Base-by-base conservation (phyloP, 345 rosid genomes). In the Fremontodendron californicum region DNA sequence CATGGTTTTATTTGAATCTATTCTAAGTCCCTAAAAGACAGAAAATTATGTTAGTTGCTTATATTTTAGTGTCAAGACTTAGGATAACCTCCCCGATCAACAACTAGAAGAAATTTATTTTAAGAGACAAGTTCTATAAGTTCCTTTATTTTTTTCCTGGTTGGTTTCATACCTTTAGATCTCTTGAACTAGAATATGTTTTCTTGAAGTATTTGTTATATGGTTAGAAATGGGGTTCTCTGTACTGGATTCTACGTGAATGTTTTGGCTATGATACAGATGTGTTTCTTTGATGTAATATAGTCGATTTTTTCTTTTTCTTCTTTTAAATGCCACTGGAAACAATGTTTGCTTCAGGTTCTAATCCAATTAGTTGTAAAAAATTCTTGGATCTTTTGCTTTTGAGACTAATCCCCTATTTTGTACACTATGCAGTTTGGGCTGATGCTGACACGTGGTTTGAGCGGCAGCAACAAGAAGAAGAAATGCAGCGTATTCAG, bases 391-490 rank as follows among this genome's bases (percentile, higher is more conserved):
- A n/a, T 57, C 35, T 33, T 18, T 35, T 23, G 52, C 33, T 40
- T 13, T 23, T 69, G 67, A 46, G 29, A 49, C 25, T 76, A 55
- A 78, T 52, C 45, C 4, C 25, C 64, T 2, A 33, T 49, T 31
- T 78, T 78, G 18, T 35, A 27, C 55, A 9, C n/a, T n/a, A 3
- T 75, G 51, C 94, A 96, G 99, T 93, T 66, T 96, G 99, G 98
- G 98, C 96, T 61, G 99, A 93, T 76, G 99, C 98, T 57, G 99
- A 96, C 70, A 96, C 99, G 11, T 96, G 99, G 99, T 93, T 93
- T 49, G 98, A 96, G 81, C 72, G 99, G 81, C 98, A 96, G 84
- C 96, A 87, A 75, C 97, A 96, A 82, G 94, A 93, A 65, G 91
- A 93, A 86, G 99, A 96, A 68, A 90, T 93, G 90, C 83, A 84